Evolutionary conservation across 2,329 filamentous ascomycete genomes (phyloP), one percentile per base, ranked within the genome.

Genomic region (Fusarium mangiferae): DNA sequence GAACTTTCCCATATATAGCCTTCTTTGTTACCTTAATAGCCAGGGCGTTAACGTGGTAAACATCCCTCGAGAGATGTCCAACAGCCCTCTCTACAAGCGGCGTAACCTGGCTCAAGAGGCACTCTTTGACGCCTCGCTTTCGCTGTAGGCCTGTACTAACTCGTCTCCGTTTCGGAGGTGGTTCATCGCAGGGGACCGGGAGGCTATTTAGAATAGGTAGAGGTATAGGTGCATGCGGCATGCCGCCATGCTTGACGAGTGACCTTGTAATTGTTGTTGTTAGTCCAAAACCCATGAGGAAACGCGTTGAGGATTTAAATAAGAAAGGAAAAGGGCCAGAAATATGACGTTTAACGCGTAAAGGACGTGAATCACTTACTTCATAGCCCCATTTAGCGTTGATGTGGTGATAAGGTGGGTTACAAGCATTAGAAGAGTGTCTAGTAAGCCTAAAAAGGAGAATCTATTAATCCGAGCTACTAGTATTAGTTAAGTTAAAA

Each of bases 121-220:
- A 81, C 2, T 75, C 63, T 52, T 74, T 74, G 1, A 81, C 56
- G 35, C 52, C 64, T 28, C 75, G 64, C 63, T 72, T 62, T 26
- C 63, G 60, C 61, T 62, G 45, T 51, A 54, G 45, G 49, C 61
- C 72, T 30, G 75, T 42, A 11, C 75, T 74, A 7, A 82, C 75
- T 59, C 81, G 79, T 61, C 78, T 76, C 42, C 78, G 76, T 72
- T 83, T 83, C 12, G 67, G 59, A 12, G 79, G 78, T 54, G 82
- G 80, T 57, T 78, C 79, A 26, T 77, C 67, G 18, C 59, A 67
- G 20, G 65, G 56, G 17, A 63, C 20, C 1, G 63, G 68, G 20
- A 72, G 45, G 33, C 39, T 61, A n/a, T 63, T 58, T 15, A 65
- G n/a, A n/a, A n/a, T n/a, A n/a, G n/a, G 33, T 3, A 73, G 39